phyloP scores from a whole-genome alignment of 306 rosid species.

The Pterocarpus santalinus region DNA sequence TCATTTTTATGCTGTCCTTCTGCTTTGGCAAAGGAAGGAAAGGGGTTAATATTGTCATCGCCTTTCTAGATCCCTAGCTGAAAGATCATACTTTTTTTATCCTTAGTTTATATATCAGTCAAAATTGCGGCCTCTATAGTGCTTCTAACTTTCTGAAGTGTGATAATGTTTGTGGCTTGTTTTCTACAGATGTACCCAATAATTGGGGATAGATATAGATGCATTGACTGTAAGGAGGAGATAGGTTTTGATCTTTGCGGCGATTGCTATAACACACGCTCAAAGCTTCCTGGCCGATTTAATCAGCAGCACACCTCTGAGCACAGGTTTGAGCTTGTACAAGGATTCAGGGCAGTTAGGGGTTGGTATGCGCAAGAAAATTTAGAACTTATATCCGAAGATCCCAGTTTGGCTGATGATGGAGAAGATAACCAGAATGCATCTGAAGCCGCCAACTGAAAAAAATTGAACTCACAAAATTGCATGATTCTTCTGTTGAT shows the following conservation, averaged over 20 bases:
- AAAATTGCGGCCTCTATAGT: neutral
- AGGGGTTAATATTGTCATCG: neutral
- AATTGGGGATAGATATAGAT: slow-evolving; percentile 78
- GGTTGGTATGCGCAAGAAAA: slow-evolving; percentile 35
- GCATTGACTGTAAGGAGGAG: slow-evolving; percentile 72
- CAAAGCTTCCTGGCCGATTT: slow-evolving; percentile 92
- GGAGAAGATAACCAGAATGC: slow-evolving; percentile 45
- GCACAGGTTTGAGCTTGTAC: slow-evolving; percentile 61
- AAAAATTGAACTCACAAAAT: slow-evolving; percentile 19
- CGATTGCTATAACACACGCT: slow-evolving; percentile 64
- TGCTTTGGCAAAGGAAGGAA: neutral
- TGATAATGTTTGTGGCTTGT: slow-evolving; percentile 34
- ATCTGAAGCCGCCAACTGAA: slow-evolving; percentile 45
- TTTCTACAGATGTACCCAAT: slow-evolving; percentile 70
- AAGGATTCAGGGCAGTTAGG: neutral
- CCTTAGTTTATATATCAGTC: neutral
- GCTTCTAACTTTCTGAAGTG: slow-evolving; percentile 12
- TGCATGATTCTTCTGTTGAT: slow-evolving; percentile 22
- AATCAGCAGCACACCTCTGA: slow-evolving; percentile 92
- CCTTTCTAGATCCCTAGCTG: neutral
- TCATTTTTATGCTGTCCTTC: neutral
- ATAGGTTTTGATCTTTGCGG: slow-evolving; percentile 87
- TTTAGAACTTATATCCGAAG: slow-evolving; percentile 41
- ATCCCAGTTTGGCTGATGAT: slow-evolving; percentile 25
- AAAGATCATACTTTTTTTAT: neutral